Conservation (phyloP, 2,329 filamentous ascomycete genomes). For the Hortaea werneckii region DNA sequence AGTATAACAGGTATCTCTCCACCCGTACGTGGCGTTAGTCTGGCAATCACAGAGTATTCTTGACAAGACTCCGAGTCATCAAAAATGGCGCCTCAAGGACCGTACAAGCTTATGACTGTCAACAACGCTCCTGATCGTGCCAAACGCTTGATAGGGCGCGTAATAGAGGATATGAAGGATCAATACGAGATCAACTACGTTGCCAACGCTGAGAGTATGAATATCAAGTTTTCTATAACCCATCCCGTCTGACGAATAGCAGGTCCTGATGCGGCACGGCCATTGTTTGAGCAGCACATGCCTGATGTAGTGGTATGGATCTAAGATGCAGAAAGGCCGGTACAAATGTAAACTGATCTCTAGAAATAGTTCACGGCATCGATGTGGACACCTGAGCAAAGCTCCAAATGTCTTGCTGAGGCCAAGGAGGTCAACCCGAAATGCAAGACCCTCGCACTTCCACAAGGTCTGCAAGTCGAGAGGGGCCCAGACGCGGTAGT, state of each 20-base stretch:
- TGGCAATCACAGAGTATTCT: too few species aligned
- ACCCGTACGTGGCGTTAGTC: too few species aligned
- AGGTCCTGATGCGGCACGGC: conserved; percentile 9
- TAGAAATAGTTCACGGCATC: conserved; percentile 48
- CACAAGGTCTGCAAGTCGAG: conserved; percentile 44
- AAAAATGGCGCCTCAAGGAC: conserved; percentile 30
- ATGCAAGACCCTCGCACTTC: conserved; percentile 44
- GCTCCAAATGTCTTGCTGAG: conserved; percentile 34
- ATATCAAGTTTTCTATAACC: background rate
- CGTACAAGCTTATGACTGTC: conserved; percentile 56
- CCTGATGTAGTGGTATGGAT: conserved; percentile 38
- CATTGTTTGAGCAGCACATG: conserved; percentile 4
- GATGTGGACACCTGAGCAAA: conserved; percentile 46
- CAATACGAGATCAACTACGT: conserved; percentile 53
- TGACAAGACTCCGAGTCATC: too few species aligned
- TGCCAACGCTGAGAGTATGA: conserved; percentile 51
- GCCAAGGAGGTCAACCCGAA: conserved; percentile 37
- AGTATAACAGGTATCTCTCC: too few species aligned
- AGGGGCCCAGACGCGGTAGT: conserved; percentile 47
- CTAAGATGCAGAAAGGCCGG: background rate
- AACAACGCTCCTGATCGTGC: conserved; percentile 59
- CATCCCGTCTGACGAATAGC: background rate
- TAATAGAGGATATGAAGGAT: conserved; percentile 53
- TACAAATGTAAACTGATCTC: background rate
- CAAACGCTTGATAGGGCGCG: conserved; percentile 49